Percentiles rank a stretch among this genome's conserved stretches.
Evolutionary conservation across 2,329 filamentous ascomycete species (phyloP).

Genomic region (Ceratocystis eucalypticola): DNA sequence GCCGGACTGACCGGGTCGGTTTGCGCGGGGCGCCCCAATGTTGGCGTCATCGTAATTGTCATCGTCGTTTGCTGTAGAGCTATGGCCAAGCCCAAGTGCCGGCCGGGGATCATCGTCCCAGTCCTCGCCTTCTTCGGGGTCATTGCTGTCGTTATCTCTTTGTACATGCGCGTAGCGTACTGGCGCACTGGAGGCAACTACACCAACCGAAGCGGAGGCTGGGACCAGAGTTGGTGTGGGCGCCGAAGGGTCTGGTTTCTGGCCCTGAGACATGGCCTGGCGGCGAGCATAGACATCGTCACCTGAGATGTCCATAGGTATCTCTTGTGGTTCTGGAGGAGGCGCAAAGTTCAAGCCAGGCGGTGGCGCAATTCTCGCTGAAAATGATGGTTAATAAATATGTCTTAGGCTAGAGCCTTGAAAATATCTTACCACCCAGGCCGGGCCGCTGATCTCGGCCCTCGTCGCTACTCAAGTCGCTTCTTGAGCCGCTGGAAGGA

Average conservation of each 20-base stretch:
- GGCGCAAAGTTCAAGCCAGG: conserved; percentile 43
- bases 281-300: conserved; percentile 58
- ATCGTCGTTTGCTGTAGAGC: conserved; percentile 16
- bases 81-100: conserved; percentile 36
- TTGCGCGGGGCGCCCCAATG: conserved; percentile 38
- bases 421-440: background rate
- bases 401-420: background rate
- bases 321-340: conserved; percentile 36
- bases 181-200: conserved; percentile 53
- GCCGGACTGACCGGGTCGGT: conserved; percentile 63
- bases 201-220: conserved; percentile 29
- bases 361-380: conserved; percentile 49
- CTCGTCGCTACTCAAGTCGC: conserved; percentile 32
- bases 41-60: conserved; percentile 28
- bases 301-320: conserved; percentile 39
- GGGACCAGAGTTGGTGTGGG: conserved; percentile 21
- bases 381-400: background rate
- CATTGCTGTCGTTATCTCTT: conserved; percentile 11
- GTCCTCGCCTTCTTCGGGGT: conserved; percentile 29
- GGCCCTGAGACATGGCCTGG: conserved; percentile 41
- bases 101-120: conserved; percentile 33
- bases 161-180: conserved; percentile 52
- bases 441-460: conserved; percentile 20
- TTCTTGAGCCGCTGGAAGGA: conserved; percentile 23
- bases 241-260: conserved; percentile 21